Evolutionary conservation across 2,329 filamentous ascomycete species (phyloP).

Genomic region (Ophiosphaerella herpotricha): DNA sequence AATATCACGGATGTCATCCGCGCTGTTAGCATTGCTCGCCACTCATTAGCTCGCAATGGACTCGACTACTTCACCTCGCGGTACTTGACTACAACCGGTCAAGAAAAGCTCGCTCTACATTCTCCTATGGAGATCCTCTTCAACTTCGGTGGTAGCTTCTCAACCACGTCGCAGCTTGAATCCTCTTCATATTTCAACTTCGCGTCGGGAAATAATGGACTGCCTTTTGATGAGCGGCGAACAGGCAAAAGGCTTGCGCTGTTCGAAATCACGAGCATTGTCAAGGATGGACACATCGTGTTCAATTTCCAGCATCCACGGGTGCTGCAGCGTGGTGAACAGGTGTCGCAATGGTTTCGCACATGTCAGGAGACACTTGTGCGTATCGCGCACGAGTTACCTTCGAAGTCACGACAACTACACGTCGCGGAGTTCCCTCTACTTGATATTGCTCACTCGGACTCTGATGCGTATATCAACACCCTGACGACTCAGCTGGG

Average conservation of each 20-base stretch:
- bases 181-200: slow-evolving; percentile 5
- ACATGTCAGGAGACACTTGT: slow-evolving; percentile 16
- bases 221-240: slow-evolving; percentile 3
- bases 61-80: slow-evolving; percentile 49
- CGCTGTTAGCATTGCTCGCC: slow-evolving; percentile 52
- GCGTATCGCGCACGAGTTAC: slow-evolving; percentile 13
- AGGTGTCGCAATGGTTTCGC: slow-evolving; percentile 19
- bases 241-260: slow-evolving; percentile 9
- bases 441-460: slow-evolving; percentile 1
- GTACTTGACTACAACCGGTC: slow-evolving; percentile 2
- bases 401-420: slow-evolving; percentile 8
- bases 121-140: slow-evolving; percentile 58
- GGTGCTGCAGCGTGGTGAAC: slow-evolving; percentile 11
- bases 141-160: slow-evolving; percentile 54
- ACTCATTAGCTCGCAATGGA: slow-evolving; percentile 48
- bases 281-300: slow-evolving; percentile 5
- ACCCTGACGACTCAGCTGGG: slow-evolving; percentile 10
- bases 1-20: slow-evolving; percentile 41
- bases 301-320: slow-evolving; percentile 13
- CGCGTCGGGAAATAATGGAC: too few species aligned
- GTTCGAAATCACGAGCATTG: slow-evolving; percentile 12
- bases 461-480: neutral
- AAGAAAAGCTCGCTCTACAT: neutral
- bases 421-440: slow-evolving; percentile 22
- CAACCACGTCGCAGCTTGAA: slow-evolving; percentile 56